Base-by-base conservation (phyloP, 2,329 filamentous ascomycete species). In the Hymenoscyphus infarciens region DNA sequence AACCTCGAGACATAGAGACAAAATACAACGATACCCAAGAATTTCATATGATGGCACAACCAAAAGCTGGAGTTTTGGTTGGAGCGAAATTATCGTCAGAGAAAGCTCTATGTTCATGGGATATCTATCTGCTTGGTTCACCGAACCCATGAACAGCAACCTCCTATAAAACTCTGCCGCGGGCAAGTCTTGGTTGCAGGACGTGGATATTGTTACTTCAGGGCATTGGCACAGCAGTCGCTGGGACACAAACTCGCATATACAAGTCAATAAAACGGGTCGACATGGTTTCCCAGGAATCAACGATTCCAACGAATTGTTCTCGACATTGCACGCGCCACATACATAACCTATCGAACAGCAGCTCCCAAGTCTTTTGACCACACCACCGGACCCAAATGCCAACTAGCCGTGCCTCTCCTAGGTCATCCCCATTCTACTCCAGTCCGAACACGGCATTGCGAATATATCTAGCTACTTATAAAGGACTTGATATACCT, bases 1-100 rank as follows among this genome's bases (percentile, higher is more conserved):
- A 99, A 99, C 78, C 82, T 98, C 68, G 95, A 99, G 78, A 91
- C 90, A 70, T 95, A 81, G 83, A 71, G 25, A 52, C 55, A 62
- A 39, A 67, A 64, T 64, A 65, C 59, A 68, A 70, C 63, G 59
- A 69, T 67, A 68, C 65, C 66, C 65, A 68, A 42, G n/a, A 22
- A 10, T 22, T 22, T 22, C 7, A 11, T 49, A 22, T 49, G 22
- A 22, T 22, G 19, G 19, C 42, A 49, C n/a, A 22, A 49, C 42
- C 8, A 49, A 49, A 22, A 7, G 16, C 3, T 6, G 19, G 5
- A 49, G 19, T 11, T 49, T 5, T 49, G n/a, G 42, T 49, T 49
- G 19, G 39, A 22, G 42, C 42, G 42, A 7, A 22, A 49, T 22
- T 5, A 10, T 22, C n/a, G 42, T 25, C 42, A 11, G 42, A 11